Conservation (phyloP, 2,329 filamentous ascomycete species). For the Chrysoporthe austroafricana region DNA sequence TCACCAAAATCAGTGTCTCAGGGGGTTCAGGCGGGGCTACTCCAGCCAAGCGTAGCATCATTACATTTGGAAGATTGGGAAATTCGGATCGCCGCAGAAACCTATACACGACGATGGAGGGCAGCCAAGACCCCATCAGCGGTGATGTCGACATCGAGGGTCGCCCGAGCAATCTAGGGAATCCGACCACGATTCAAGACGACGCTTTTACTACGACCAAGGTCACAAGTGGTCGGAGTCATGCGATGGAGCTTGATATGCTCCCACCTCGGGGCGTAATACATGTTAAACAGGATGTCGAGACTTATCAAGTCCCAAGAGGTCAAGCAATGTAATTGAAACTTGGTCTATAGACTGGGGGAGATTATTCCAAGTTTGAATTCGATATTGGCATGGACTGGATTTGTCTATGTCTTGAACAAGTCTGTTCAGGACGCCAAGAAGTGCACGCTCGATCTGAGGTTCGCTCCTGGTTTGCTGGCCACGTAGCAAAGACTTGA, state of each 20-base stretch:
- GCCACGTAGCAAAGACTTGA: too few relatives aligned
- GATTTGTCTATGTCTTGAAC: too few relatives aligned
- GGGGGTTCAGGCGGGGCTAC: neutral
- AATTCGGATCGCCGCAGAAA: neutral
- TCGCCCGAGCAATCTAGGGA: neutral
- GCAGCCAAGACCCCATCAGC: neutral
- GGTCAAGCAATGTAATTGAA: neutral
- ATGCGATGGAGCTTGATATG: neutral
- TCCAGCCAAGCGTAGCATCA: neutral
- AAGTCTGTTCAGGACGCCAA: too few relatives aligned
- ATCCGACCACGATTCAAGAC: neutral
- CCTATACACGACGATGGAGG: constrained; percentile 6
- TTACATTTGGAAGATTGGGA: constrained; percentile 14
- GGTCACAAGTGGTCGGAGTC: neutral
- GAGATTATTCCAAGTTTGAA: neutral
- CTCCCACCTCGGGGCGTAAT: neutral
- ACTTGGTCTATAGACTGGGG: neutral
- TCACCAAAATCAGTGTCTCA: neutral
- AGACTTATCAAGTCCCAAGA: constrained; percentile 8
- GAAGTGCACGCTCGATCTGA: too few relatives aligned
- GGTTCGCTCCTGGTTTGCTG: too few relatives aligned
- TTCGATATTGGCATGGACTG: too few relatives aligned
- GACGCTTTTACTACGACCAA: constrained; percentile 8
- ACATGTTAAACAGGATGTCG: constrained; percentile 5
- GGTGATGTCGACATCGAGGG: constrained; percentile 1